Evolutionary conservation across 2,329 filamentous ascomycete genomes (phyloP), one percentile per base, ranked within the genome.

Genomic region (Trichoderma citrinoviride): DNA sequence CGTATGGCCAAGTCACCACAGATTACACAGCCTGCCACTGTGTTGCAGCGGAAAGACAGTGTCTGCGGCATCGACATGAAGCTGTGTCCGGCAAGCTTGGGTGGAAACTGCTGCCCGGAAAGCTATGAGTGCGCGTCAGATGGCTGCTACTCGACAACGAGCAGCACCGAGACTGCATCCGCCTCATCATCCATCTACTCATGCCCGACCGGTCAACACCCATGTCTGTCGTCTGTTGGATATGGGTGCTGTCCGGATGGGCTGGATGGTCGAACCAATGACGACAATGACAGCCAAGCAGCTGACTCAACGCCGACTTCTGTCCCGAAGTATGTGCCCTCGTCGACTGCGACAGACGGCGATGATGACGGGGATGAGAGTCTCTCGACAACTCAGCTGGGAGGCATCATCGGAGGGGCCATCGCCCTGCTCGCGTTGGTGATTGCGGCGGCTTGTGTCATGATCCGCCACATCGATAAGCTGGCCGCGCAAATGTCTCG

Each of bases 341-440:
- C 67, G 5, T 61, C 68, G 14, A 56, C 70, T 23, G 44, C 41
- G 40, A 43, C 40, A 3, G 66, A 69, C 10, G 67, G 67, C 19
- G 68, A 70, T 21, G 68, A 67, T 8, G 70, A 74, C 49, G 68
- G 73, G 37, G 52, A 49, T 7, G 68, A 73, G 23, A 74, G 77
- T 14, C 73, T 83, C 23, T 77, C 78, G 6, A 72, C 69, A 0
- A 77, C 73, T 1, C 76, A 80, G 27, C 74, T 87, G 2, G 84
- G 81, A 3, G 85, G 85, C 2, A 84, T 87, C 23, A 77, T 87
- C 40, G 82, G 79, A 2, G 84, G 82, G 1, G 80, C 80, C 14
- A 74, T 83, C 3, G 78, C 76, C 0, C 71, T 87, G 12, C 73
- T 87, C 2, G 63, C 83, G 1, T 74, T 81, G 27, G 76, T 86